These are phyloP conservation scores for Deinandra increscens DNA, from an alignment of 129 eudicot genomes.

Conservation along the genomic window DNA sequence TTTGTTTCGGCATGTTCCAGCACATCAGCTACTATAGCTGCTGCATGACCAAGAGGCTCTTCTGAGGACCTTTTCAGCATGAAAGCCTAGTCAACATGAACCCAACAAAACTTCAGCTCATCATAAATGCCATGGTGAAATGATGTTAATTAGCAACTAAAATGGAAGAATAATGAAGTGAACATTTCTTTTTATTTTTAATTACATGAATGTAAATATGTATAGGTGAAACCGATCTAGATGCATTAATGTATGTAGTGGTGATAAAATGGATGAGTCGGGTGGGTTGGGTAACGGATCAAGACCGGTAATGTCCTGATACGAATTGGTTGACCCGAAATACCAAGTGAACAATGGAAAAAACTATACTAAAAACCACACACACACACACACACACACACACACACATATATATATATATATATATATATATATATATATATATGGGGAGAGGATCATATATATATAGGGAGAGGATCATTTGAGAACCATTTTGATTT, in stretches of 20 bases:
- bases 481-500: too few species aligned
- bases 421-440: background rate
- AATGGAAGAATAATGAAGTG: background rate
- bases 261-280: background rate
- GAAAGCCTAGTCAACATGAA: conserved; percentile 55
- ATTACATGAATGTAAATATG: background rate
- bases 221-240: background rate
- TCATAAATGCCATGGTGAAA: background rate
- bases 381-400: too few species aligned
- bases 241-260: background rate
- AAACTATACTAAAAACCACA: background rate
- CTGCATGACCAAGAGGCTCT: conserved; percentile 98
- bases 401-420: background rate
- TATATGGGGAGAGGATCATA: background rate
- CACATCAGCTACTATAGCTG: conserved; percentile 88
- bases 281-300: background rate
- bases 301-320: background rate
- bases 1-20: conserved; percentile 90
- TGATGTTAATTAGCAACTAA: background rate
- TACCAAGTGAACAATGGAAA: background rate
- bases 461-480: too few species aligned
- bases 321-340: background rate
- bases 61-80: conserved; percentile 89
- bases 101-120: conserved; percentile 1
- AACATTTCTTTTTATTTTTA: background rate